Conservation (phyloP, 495 filamentous ascomycete species). For the Alectoria sarmentosa region DNA sequence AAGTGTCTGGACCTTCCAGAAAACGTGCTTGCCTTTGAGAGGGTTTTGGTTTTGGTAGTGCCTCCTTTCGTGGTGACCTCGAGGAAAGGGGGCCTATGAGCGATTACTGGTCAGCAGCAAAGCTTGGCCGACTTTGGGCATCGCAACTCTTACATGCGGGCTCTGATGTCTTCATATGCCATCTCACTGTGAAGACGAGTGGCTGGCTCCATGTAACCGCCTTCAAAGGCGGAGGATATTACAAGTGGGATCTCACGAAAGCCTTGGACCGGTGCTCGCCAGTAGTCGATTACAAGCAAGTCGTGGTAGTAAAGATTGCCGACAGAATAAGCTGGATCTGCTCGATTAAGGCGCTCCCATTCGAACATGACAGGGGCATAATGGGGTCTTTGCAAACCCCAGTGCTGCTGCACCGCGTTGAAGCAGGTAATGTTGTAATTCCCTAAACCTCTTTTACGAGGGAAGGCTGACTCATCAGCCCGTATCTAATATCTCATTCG, state of each 20-base stretch:
- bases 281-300: slow-evolving; percentile 8
- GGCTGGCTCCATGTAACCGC: slow-evolving; percentile 11
- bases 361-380: slow-evolving; percentile 12
- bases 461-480: neutral
- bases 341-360: neutral
- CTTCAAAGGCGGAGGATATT: slow-evolving; percentile 11
- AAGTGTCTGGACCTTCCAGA: neutral
- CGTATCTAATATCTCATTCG: no score
- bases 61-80: neutral
- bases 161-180: neutral
- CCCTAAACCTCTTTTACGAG: neutral
- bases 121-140: no score
- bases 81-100: neutral
- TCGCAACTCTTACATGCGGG: slow-evolving; percentile 2
- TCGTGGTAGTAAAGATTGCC: neutral
- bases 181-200: neutral
- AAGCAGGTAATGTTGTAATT: neutral
- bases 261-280: neutral
- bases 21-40: neutral
- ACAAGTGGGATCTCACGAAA: neutral
- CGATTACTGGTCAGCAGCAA: neutral
- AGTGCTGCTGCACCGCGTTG: neutral
- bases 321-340: neutral
- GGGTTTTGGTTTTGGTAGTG: neutral
- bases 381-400: neutral